Conservation (phyloP, 805 yeast genomes). For the Yarrowia sp. region DNA sequence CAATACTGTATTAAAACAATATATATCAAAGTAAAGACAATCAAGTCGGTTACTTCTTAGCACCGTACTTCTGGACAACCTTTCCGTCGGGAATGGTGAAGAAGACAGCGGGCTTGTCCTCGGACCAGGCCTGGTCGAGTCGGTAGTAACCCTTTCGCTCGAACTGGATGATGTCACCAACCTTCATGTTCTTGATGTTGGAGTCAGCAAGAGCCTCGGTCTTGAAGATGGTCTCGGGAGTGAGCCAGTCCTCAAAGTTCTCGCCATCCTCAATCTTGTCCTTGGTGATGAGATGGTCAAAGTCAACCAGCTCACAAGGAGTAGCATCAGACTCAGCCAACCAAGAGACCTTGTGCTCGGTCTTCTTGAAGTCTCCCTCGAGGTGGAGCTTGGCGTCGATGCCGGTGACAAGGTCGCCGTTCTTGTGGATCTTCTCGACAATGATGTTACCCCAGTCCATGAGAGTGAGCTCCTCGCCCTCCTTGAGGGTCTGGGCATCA, state of each 20-base stretch:
- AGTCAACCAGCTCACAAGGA: slow-evolving; percentile 77
- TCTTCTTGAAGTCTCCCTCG: slow-evolving; percentile 96
- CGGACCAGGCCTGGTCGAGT: slow-evolving; percentile 55
- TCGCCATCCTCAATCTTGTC: slow-evolving; percentile 94
- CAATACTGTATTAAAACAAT: background rate
- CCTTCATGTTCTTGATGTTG: slow-evolving; percentile 71
- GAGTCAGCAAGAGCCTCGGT: slow-evolving; percentile 74
- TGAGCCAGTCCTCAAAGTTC: slow-evolving; percentile 85
- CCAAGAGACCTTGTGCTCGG: slow-evolving; percentile 94
- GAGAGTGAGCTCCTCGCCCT: slow-evolving; percentile 89
- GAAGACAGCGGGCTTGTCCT: slow-evolving; percentile 67
- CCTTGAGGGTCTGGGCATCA: slow-evolving; percentile 71
- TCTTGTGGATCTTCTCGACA: slow-evolving; percentile 63
- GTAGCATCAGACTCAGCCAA: slow-evolving; percentile 78
- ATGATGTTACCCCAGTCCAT: slow-evolving; percentile 99
- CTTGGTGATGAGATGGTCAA: slow-evolving; percentile 91
- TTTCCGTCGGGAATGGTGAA: slow-evolving; percentile 97
- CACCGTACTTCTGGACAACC: slow-evolving; percentile 69
- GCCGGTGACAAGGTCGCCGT: slow-evolving; percentile 51
- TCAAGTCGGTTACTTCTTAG: slow-evolving; percentile 45
- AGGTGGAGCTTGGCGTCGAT: slow-evolving; percentile 77
- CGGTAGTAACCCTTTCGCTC: slow-evolving; percentile 97
- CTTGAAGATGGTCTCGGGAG: slow-evolving; percentile 82
- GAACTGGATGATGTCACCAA: slow-evolving; percentile 86
- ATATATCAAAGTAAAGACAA: background rate